A percentile compares a stretch with the other conserved stretches of the same genome.
Evolutionary conservation across 331 rosid species (phyloP).

Genomic region (Saraca asoca): DNA sequence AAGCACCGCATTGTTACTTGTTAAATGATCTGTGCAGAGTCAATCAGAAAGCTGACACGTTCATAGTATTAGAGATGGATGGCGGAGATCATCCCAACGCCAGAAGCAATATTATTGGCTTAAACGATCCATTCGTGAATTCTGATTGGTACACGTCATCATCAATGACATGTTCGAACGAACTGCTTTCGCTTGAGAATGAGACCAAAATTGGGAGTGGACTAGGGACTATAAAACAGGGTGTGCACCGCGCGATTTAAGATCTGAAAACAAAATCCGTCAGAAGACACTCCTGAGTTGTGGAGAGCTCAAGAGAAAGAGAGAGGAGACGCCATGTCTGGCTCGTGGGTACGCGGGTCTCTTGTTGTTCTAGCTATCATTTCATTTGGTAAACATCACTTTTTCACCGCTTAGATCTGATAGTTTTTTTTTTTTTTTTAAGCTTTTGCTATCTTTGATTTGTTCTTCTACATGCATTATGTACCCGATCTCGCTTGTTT

Average conservation of each 20-base stretch:
- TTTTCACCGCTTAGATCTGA: conserved; percentile 45
- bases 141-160: conserved; percentile 73
- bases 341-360: conserved; percentile 67
- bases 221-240: conserved; percentile 40
- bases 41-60: no score
- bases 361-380: conserved; percentile 62
- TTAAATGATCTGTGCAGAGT: no score
- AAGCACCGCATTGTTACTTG: no score
- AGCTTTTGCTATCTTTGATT: background rate
- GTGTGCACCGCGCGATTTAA: conserved; percentile 31
- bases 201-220: conserved; percentile 31
- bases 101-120: conserved; percentile 49
- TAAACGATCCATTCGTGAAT: background rate
- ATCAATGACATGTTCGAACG: conserved; percentile 56
- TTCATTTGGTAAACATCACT: conserved; percentile 52
- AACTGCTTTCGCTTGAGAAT: conserved; percentile 21
- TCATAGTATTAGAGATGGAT: conserved; percentile 18
- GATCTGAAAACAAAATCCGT: background rate
- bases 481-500: conserved; percentile 37
- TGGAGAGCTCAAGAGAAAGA: background rate
- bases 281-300: background rate
- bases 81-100: conserved; percentile 58
- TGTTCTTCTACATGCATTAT: conserved; percentile 12
- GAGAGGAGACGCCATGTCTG: conserved; percentile 52
- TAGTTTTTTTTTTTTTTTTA: background rate